A percentile compares a stretch with the other conserved stretches of the same genome.
These are phyloP conservation scores for Leccinum imitatum DNA, from an alignment of 768 basidiomycete species.

Conservation along the genomic window DNA sequence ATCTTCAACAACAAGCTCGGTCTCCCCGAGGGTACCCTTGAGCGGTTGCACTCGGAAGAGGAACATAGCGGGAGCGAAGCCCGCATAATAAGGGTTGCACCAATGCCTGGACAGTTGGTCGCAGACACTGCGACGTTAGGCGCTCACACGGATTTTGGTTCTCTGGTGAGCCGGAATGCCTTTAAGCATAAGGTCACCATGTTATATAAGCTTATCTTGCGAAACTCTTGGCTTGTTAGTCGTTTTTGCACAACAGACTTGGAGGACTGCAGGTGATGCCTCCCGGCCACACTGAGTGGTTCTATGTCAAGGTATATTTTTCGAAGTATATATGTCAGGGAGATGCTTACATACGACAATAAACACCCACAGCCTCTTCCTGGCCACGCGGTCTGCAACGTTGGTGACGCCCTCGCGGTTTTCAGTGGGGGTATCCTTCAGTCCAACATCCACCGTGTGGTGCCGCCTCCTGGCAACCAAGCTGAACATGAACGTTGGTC, in stretches of 20 bases:
- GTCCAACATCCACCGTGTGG: slow-evolving; percentile 63
- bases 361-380: slow-evolving; percentile 41
- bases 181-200: not conserved
- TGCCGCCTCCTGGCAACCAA: slow-evolving; percentile 62
- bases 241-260: slow-evolving; percentile 67
- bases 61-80: slow-evolving; percentile 59
- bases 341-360: not conserved
- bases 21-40: slow-evolving; percentile 49
- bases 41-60: slow-evolving; percentile 40
- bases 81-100: slow-evolving; percentile 52
- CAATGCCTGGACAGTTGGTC: slow-evolving; percentile 26
- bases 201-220: not conserved
- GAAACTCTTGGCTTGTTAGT: slow-evolving; percentile 33
- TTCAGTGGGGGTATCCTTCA: slow-evolving; percentile 65
- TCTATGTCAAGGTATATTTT: slow-evolving; percentile 55
- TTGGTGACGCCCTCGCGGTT: slow-evolving; percentile 60
- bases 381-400: slow-evolving; percentile 57
- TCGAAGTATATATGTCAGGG: not conserved
- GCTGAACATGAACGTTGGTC: slow-evolving; percentile 57
- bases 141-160: slow-evolving; percentile 74
- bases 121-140: slow-evolving; percentile 49
- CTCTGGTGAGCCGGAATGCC: slow-evolving; percentile 43
- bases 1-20: slow-evolving; percentile 59
- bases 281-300: slow-evolving; percentile 62
- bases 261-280: slow-evolving; percentile 70